A percentile compares a stretch with the other conserved stretches of the same genome.
These are phyloP conservation scores for Maudiozyma humilis DNA, from an alignment of 1,139 yeast species.

Conservation along the genomic window DNA sequence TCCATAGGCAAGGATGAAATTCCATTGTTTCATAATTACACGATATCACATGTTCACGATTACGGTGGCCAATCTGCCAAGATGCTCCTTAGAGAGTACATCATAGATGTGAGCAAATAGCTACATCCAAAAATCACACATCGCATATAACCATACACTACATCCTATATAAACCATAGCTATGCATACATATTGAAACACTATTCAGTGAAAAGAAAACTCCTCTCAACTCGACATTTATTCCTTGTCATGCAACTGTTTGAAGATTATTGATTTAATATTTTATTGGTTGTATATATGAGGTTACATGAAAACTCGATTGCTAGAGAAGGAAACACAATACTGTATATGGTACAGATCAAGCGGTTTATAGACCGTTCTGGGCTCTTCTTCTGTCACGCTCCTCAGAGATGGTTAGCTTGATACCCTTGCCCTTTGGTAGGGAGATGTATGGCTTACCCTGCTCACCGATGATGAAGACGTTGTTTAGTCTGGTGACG, in stretches of 20 bases:
- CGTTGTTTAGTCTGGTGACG: constrained; percentile 96
- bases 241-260: neutral
- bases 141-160: neutral
- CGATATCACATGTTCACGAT: constrained; percentile 28
- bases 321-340: constrained; percentile 1
- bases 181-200: no score
- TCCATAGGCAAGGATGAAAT: constrained; percentile 20
- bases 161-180: no score
- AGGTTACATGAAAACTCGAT: constrained; percentile 9
- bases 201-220: neutral
- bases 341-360: constrained; percentile 1
- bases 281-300: constrained; percentile 9
- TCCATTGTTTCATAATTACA: constrained; percentile 17
- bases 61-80: constrained; percentile 50
- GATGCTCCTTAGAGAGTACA: constrained; percentile 40
- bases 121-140: neutral
- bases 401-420: constrained; percentile 96
- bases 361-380: constrained; percentile 32
- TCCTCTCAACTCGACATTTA: no score
- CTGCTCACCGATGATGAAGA: constrained; percentile 96
- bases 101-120: constrained; percentile 10
- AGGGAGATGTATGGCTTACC: constrained; percentile 94
- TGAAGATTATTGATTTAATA: constrained; percentile 3
- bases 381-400: constrained; percentile 97
- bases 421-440: constrained; percentile 99